Conservation (phyloP, 2,329 filamentous ascomycete genomes). For the Pseudogymnoascus sp. region DNA sequence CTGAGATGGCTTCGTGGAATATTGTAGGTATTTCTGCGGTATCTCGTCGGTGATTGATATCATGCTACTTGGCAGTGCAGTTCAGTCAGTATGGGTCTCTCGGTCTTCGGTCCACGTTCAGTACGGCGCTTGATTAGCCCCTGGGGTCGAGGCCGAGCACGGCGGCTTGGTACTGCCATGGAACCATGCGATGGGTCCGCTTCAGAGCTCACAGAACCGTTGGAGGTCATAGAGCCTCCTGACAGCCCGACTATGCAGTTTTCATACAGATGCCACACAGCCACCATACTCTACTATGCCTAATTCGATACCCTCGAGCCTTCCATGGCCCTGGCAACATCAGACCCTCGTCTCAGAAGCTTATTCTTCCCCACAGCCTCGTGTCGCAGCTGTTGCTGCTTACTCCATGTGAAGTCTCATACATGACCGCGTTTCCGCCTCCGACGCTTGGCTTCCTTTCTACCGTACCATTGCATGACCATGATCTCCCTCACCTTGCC, state of each 20-base stretch:
- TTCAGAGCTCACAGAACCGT: background rate
- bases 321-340: background rate
- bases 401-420: conserved; percentile 1
- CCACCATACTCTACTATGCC: background rate
- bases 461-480: background rate
- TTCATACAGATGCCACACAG: background rate
- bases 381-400: background rate
- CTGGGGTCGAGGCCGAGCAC: conserved; percentile 52
- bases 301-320: background rate
- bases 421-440: conserved; percentile 1
- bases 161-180: conserved; percentile 36
- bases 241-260: background rate
- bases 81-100: background rate
- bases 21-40: background rate
- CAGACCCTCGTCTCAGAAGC: conserved; percentile 7
- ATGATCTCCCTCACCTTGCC: background rate
- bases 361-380: conserved; percentile 1
- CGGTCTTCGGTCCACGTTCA: background rate
- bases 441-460: conserved; percentile 1
- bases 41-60: background rate
- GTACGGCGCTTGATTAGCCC: conserved; percentile 34
- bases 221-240: background rate
- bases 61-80: background rate
- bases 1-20: background rate
- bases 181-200: background rate